phyloP scores from a whole-genome alignment of 768 basidiomycete genomes.

The Chlorophyllum brunneum region DNA sequence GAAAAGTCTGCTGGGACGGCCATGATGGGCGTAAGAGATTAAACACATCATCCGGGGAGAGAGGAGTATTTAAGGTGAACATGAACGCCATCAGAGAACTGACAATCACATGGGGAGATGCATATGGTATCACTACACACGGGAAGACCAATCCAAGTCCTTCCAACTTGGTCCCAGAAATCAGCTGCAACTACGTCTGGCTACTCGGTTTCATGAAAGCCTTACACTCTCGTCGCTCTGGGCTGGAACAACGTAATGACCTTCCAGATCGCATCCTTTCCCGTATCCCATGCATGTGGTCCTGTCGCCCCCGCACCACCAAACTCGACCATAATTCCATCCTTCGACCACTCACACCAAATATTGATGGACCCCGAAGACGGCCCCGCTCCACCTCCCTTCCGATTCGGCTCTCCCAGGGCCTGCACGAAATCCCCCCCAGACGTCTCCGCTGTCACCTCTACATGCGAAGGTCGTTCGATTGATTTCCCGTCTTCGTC shows the following conservation, averaged over 20 bases:
- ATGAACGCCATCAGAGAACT: neutral
- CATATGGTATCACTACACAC: too few relatives aligned
- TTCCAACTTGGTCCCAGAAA: neutral
- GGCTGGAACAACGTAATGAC: conserved; percentile 59
- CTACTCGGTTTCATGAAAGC: too few relatives aligned
- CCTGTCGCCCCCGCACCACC: conserved; percentile 75
- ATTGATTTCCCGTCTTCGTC: conserved; percentile 34
- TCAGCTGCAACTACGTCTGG: too few relatives aligned
- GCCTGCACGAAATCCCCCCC: conserved; percentile 74
- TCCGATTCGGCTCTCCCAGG: conserved; percentile 85
- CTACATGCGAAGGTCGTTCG: conserved; percentile 35
- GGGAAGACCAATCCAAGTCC: neutral
- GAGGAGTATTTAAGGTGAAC: neutral
- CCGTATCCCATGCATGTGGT: conserved; percentile 83
- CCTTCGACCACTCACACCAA: conserved; percentile 88
- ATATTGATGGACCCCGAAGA: conserved; percentile 83
- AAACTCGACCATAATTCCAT: conserved; percentile 84
- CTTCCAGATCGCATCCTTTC: conserved; percentile 78
- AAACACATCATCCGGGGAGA: neutral
- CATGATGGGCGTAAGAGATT: conserved; percentile 37
- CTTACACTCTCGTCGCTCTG: conserved; percentile 11
- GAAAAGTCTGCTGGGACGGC: conserved; percentile 59
- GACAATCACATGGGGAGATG: conserved; percentile 14
- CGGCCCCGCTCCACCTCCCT: conserved; percentile 87
- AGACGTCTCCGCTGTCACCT: conserved; percentile 46